Conservation (phyloP, 495 filamentous ascomycete species). For the Penicillium maclennaniae region DNA sequence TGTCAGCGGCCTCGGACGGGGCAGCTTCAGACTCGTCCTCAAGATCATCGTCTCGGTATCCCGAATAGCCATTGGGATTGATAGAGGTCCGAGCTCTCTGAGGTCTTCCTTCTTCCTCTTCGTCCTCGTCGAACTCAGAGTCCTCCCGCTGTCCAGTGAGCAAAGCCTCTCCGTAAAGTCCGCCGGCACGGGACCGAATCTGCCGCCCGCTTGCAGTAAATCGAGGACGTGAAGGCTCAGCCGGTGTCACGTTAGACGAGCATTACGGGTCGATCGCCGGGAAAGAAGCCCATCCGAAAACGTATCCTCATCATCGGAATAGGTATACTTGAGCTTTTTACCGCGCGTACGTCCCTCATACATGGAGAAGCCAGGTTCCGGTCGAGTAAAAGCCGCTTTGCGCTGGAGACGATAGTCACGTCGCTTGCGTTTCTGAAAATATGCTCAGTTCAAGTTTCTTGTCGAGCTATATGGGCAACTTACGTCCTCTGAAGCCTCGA, state of each 20-base stretch:
- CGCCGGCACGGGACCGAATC: constrained; percentile 67
- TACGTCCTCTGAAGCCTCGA: constrained; percentile 91
- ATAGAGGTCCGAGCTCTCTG: constrained; percentile 30
- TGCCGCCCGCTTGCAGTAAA: constrained; percentile 90
- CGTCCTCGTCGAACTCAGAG: constrained; percentile 26
- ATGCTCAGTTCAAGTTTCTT: constrained; percentile 27
- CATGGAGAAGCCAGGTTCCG: constrained; percentile 83
- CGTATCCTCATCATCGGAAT: constrained; percentile 83
- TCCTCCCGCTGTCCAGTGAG: constrained; percentile 49
- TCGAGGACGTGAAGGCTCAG: constrained; percentile 66
- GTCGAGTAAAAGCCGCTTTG: constrained; percentile 82
- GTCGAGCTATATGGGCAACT: constrained; percentile 12
- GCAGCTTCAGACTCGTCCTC: constrained; percentile 60
- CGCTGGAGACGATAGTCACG: constrained; percentile 85
- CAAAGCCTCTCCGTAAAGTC: constrained; percentile 73
- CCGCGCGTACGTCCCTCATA: constrained; percentile 96
- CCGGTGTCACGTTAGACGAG: constrained; percentile 66
- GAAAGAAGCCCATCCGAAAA: constrained; percentile 64
- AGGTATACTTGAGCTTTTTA: constrained; percentile 94
- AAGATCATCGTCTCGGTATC: constrained; percentile 57
- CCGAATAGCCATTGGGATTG: constrained; percentile 43
- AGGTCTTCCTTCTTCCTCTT: constrained; percentile 29
- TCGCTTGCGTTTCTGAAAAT: constrained; percentile 74
- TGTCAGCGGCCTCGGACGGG: constrained; percentile 52
- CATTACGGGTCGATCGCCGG: constrained; percentile 69